phyloP scores from a whole-genome alignment of 2,329 filamentous ascomycete genomes.

The Diplocarpon rosae region DNA sequence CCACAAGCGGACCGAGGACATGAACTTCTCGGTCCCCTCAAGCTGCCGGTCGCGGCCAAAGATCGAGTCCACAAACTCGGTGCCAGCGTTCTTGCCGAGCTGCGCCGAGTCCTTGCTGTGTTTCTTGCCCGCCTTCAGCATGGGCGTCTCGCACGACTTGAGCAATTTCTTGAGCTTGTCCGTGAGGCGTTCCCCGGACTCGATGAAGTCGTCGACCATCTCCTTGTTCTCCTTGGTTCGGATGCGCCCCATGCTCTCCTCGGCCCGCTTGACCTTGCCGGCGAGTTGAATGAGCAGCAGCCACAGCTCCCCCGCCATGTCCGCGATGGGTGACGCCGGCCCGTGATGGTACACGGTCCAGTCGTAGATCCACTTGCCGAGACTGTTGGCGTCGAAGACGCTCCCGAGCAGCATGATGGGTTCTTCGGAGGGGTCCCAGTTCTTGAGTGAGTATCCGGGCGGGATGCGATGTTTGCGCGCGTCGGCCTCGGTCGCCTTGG shows the following conservation, averaged over 20 bases:
- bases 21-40: constrained; percentile 82
- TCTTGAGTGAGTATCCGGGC: constrained; percentile 85
- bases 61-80: constrained; percentile 91
- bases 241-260: constrained; percentile 65
- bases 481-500: constrained; percentile 47
- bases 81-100: constrained; percentile 85
- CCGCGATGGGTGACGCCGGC: constrained; percentile 69
- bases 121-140: constrained; percentile 81
- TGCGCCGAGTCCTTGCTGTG: constrained; percentile 51
- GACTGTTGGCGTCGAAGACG: constrained; percentile 93
- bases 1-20: constrained; percentile 58
- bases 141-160: constrained; percentile 85
- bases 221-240: constrained; percentile 63
- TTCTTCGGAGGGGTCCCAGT: constrained; percentile 92
- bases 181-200: constrained; percentile 77
- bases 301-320: constrained; percentile 92
- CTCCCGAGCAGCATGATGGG: constrained; percentile 90
- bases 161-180: constrained; percentile 76
- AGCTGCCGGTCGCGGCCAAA: constrained; percentile 88
- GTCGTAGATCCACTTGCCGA: constrained; percentile 99
- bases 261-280: constrained; percentile 85
- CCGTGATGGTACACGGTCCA: constrained; percentile 93
- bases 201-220: constrained; percentile 81
- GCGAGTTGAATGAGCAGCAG: constrained; percentile 86
- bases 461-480: constrained; percentile 64